phyloP scores from a whole-genome alignment of 225 moss, liverwort and hornwort species.

The Bryum argenteum region DNA sequence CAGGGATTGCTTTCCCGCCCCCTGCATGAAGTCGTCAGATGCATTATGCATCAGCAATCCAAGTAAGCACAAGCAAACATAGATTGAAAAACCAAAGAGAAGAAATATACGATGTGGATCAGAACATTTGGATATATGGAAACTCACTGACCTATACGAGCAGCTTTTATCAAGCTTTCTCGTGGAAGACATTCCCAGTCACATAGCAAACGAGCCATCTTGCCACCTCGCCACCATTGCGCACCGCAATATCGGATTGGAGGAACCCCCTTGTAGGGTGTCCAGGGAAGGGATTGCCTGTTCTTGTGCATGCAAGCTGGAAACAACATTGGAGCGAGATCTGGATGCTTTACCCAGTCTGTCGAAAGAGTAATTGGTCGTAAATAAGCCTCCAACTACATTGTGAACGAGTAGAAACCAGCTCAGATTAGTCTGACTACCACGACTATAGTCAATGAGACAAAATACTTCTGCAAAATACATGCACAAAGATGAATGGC shows the following conservation, averaged over 20 bases:
- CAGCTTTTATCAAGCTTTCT: slow-evolving; percentile 60
- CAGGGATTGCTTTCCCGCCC: slow-evolving; percentile 65
- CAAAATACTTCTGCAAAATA: slow-evolving; percentile 20
- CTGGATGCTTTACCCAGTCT: slow-evolving; percentile 89
- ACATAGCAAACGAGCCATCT: slow-evolving; percentile 74
- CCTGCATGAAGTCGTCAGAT: slow-evolving; percentile 47
- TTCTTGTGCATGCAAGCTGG: slow-evolving; percentile 66
- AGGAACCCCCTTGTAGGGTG: slow-evolving; percentile 36
- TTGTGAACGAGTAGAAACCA: slow-evolving; percentile 34
- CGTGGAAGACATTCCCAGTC: slow-evolving; percentile 86
- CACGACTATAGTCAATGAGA: slow-evolving; percentile 24
- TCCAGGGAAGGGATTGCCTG: slow-evolving; percentile 55
- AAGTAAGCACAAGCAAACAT: slow-evolving; percentile 21
- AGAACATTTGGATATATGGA: slow-evolving; percentile 17
- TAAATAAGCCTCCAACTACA: slow-evolving; percentile 92
- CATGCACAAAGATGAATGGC: slow-evolving; percentile 25
- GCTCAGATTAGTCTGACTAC: slow-evolving; percentile 35
- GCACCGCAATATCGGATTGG: slow-evolving; percentile 62
- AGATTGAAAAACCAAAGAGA: slow-evolving; percentile 1
- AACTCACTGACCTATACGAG: slow-evolving; percentile 74
- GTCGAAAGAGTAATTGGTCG: slow-evolving; percentile 61
- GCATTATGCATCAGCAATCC: slow-evolving; percentile 21
- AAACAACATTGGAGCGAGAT: slow-evolving; percentile 75
- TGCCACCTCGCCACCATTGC: slow-evolving; percentile 94
- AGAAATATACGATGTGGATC: slow-evolving; percentile 3